Evolutionary conservation across 2,329 filamentous ascomycete genomes (phyloP).

Genomic region (Apiospora pterosperma): DNA sequence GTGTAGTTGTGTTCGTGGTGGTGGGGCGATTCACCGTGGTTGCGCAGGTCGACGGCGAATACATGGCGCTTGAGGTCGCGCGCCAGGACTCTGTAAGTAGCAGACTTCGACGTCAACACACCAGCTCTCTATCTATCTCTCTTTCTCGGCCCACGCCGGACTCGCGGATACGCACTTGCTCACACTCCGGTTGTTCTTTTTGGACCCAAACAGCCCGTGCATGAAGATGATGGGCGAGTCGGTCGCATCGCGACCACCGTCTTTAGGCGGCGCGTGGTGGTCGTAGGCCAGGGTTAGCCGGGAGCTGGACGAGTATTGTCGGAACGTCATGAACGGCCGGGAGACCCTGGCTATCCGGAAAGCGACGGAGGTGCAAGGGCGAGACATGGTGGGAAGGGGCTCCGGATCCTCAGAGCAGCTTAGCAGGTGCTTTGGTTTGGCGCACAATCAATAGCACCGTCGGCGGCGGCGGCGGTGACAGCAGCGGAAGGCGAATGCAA

Average conservation of each 20-base stretch:
- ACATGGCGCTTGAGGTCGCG: conserved; percentile 76
- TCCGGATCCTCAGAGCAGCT: background rate
- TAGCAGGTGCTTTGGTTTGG: background rate
- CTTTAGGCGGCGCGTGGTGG: conserved; percentile 56
- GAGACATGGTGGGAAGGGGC: conserved; percentile 29
- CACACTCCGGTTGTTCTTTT: conserved; percentile 90
- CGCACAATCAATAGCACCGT: background rate
- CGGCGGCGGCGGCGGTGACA: background rate
- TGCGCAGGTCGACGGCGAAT: conserved; percentile 87
- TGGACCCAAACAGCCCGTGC: conserved; percentile 91
- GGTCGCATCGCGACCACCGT: conserved; percentile 34
- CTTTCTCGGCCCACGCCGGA: background rate
- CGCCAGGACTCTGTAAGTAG: conserved; percentile 63
- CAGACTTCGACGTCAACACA: background rate
- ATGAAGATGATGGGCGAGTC: conserved; percentile 73
- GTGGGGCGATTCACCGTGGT: conserved; percentile 90
- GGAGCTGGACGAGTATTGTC: conserved; percentile 1
- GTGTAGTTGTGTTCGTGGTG: conserved; percentile 71
- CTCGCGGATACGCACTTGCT: conserved; percentile 70
- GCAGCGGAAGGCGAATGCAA: background rate
- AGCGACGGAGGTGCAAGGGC: conserved; percentile 37
- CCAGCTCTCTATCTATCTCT: background rate
- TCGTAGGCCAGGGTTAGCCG: conserved; percentile 56
- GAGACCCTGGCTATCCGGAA: conserved; percentile 23
- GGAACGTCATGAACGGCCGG: conserved; percentile 19